A percentile compares a stretch with the other conserved stretches of the same genome.
These are phyloP conservation scores for Capsicum rhomboideum DNA, from an alignment of 257 asterid species.

Conservation along the genomic window DNA sequence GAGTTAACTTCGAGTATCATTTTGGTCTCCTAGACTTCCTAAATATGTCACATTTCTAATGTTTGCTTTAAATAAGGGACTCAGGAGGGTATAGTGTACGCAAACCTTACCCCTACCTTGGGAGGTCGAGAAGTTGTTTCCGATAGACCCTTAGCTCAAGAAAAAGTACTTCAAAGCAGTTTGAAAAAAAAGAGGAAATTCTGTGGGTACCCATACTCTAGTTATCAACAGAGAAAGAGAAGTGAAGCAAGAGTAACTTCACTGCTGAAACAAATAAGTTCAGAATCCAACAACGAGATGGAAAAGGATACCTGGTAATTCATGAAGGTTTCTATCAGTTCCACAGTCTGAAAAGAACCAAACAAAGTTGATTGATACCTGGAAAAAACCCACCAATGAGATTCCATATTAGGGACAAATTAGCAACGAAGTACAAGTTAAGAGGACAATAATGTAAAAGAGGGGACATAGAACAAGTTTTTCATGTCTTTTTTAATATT, in stretches of 20 bases:
- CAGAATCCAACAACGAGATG: background rate
- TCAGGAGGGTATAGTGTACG: no score
- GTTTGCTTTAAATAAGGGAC: background rate
- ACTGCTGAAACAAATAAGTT: background rate
- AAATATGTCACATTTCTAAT: background rate
- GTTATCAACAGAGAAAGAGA: background rate
- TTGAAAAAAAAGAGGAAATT: no score
- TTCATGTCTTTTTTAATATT: background rate
- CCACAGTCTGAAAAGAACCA: conserved; percentile 92
- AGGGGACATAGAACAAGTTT: background rate
- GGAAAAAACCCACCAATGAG: background rate
- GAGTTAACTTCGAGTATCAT: background rate
- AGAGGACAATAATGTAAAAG: background rate
- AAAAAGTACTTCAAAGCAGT: no score
- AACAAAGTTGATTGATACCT: conserved; percentile 95
- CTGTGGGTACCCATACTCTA: background rate
- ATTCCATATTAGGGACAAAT: background rate
- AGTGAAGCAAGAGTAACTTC: background rate
- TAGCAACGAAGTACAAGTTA: background rate
- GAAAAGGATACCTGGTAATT: conserved; percentile 66
- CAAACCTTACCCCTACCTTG: no score
- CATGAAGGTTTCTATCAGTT: conserved; percentile 94
- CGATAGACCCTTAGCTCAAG: no score
- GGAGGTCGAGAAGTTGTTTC: no score
- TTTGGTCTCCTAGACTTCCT: background rate